Evolutionary conservation across 2,329 filamentous ascomycete species (phyloP).

Genomic region (Exserohilum turcica): DNA sequence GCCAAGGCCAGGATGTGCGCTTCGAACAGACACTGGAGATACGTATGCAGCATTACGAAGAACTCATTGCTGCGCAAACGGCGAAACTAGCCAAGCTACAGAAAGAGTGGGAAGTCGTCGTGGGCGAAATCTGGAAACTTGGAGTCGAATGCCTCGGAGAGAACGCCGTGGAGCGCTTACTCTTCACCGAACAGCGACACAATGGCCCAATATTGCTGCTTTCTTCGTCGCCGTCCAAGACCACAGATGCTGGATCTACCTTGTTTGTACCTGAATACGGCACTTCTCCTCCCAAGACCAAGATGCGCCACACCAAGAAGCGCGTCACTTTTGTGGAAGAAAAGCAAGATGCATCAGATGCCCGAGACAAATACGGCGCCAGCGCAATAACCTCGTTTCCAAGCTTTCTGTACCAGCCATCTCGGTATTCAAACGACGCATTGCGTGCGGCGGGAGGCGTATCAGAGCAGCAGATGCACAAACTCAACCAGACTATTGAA

Average conservation of each 20-base stretch:
- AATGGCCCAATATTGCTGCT: neutral
- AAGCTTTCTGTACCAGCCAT: conserved; percentile 24
- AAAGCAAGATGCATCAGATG: neutral
- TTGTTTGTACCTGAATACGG: conserved; percentile 28
- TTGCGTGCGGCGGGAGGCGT: conserved; percentile 15
- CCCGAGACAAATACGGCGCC: neutral
- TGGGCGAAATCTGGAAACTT: conserved; percentile 40
- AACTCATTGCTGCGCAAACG: conserved; percentile 23
- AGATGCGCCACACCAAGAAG: conserved; percentile 20
- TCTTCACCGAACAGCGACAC: conserved; percentile 16
- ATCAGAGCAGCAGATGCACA: conserved; percentile 16
- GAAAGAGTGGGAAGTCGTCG: conserved; percentile 32
- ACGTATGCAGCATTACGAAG: conserved; percentile 29
- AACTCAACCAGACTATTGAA: conserved; percentile 21
- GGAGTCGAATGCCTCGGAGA: conserved; percentile 32
- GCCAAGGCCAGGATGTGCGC: conserved; percentile 13
- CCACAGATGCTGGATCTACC: conserved; percentile 12
- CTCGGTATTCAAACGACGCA: conserved; percentile 9
- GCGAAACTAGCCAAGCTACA: conserved; percentile 27
- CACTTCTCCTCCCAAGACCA: conserved; percentile 1
- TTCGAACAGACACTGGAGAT: conserved; percentile 23
- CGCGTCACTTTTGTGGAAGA: conserved; percentile 29
- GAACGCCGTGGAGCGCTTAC: conserved; percentile 22
- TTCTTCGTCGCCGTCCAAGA: conserved; percentile 4
- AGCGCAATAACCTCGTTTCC: conserved; percentile 13